Evolutionary conservation across 331 rosid genomes (phyloP), one percentile per base, ranked within the genome.

Genomic region (Acacia concinna): DNA sequence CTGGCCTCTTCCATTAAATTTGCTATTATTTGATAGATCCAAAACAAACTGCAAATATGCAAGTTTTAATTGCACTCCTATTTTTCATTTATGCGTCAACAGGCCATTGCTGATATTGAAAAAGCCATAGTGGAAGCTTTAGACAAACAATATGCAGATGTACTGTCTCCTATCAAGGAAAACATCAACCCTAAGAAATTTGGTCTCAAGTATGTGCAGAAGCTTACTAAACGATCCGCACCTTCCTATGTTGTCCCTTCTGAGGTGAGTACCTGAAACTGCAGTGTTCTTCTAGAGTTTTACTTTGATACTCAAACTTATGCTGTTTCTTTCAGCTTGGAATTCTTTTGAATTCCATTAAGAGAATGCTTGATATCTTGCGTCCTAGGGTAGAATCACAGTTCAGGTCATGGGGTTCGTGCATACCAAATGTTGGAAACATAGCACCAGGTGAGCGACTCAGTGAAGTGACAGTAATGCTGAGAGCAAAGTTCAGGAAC

Each of bases 381-480:
- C 98, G 94, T 44, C 99, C 98, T 23, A 89, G 84, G 85, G 70
- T 96, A 8, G 99, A 96, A 88, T 88, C 90, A 51, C 97, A 89
- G 67, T 96, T 96, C 86, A 96, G 86, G 83, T 82, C 94, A 78
- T 96, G 99, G 99, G 97, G 92, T 81, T 89, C 93, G 49, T 93
- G 93, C 88, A 85, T 96, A 84, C 99, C 97, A 51, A 89, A 87
- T 76, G 92, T 88, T 76, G 97, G 98, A 85, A 92, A 81, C 68
- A 79, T 90, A 41, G 86, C 87, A 78, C 98, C 98, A 57, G 99
- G 98, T 72, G 99, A 96, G 84, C 90, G 95, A 80, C 98, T 96
- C 60, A 96, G 98, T 65, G 99, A 96, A 86, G 99, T 96, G 56
- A 90, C 99, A 2, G 99, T 96, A 79, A 96, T 96, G 98, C 86